Evolutionary conservation across 2,329 filamentous ascomycete species (phyloP).

Genomic region (Torrubiellomyces zombiae): DNA sequence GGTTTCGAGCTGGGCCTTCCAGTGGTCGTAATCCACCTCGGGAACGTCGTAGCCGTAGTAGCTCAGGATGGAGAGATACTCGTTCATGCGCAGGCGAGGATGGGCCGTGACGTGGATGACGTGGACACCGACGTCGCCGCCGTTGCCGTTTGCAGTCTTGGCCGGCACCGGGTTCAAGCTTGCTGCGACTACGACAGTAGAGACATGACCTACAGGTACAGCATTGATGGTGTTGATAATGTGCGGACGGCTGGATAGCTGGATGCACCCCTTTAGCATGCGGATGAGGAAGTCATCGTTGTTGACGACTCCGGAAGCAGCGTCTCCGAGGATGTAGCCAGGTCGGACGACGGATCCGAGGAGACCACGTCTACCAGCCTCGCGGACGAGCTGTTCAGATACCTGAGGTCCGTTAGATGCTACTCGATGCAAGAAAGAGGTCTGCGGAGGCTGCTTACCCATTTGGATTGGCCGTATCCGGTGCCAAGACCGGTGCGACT

Average conservation of each 20-base stretch:
- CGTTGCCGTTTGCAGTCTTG: background rate
- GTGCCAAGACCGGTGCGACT: slow-evolving; percentile 63
- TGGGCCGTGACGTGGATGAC: slow-evolving; percentile 70
- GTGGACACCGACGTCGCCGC: slow-evolving; percentile 16
- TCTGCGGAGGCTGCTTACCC: slow-evolving; percentile 36
- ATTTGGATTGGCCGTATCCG: slow-evolving; percentile 86
- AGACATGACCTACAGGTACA: slow-evolving; percentile 74
- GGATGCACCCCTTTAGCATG: slow-evolving; percentile 74
- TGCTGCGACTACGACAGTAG: slow-evolving; percentile 60
- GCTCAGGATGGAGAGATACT: slow-evolving; percentile 53
- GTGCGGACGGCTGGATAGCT: slow-evolving; percentile 54
- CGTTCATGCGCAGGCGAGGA: slow-evolving; percentile 61
- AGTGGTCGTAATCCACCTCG: slow-evolving; percentile 48
- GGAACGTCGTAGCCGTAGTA: slow-evolving; percentile 59
- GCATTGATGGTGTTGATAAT: slow-evolving; percentile 82
- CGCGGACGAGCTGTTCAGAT: slow-evolving; percentile 49
- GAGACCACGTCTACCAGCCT: slow-evolving; percentile 64
- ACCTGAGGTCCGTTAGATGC: slow-evolving; percentile 10
- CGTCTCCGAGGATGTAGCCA: slow-evolving; percentile 70
- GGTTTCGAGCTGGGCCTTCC: slow-evolving; percentile 13
- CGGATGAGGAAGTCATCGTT: slow-evolving; percentile 86
- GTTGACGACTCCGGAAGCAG: slow-evolving; percentile 51
- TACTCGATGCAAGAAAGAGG: slow-evolving; percentile 1
- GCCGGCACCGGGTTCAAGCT: slow-evolving; percentile 40
- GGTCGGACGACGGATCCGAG: slow-evolving; percentile 61